Evolutionary conservation across 2,329 filamentous ascomycete genomes (phyloP).

Genomic region (Penicillium janthinellum): DNA sequence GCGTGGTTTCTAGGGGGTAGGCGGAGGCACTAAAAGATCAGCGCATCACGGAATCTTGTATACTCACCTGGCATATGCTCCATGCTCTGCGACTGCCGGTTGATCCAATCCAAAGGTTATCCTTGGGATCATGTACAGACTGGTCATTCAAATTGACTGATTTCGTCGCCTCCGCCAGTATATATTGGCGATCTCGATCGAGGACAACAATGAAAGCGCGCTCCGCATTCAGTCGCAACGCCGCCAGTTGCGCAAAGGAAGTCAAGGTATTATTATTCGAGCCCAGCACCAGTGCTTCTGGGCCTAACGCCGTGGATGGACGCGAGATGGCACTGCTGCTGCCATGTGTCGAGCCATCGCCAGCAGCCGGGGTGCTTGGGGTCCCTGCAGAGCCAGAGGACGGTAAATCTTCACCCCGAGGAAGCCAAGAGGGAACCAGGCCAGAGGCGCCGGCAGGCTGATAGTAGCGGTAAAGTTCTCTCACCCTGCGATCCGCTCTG

Average conservation of each 20-base stretch:
- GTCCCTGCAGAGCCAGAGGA: constrained; percentile 8
- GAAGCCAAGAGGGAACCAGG: constrained; percentile 20
- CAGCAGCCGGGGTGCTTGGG: constrained; percentile 12
- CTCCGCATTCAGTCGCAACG: constrained; percentile 38
- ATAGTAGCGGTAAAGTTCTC: constrained; percentile 46
- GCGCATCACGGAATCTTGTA: not conserved
- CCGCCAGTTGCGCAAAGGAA: constrained; percentile 40
- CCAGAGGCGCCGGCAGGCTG: constrained; percentile 27
- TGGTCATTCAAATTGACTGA: constrained; percentile 42
- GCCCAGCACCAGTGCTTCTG: constrained; percentile 33
- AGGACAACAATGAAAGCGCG: constrained; percentile 49
- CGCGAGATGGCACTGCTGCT: constrained; percentile 13
- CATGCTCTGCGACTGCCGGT: constrained; percentile 37
- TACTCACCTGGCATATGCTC: constrained; percentile 39
- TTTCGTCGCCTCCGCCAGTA: constrained; percentile 54
- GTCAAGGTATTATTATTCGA: constrained; percentile 38
- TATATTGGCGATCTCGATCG: constrained; percentile 52
- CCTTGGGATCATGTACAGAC: constrained; percentile 33
- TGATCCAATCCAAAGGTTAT: constrained; percentile 36
- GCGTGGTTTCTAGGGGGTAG: not conserved
- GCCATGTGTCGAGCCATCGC: constrained; percentile 15
- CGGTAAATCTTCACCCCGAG: constrained; percentile 11
- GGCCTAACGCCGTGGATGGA: constrained; percentile 20
- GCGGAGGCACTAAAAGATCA: not conserved
- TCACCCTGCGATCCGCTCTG: constrained; percentile 35